A percentile compares a stretch with the other conserved stretches of the same genome.
Evolutionary conservation across 768 basidiomycete genomes (phyloP).

Genomic region (Kwoniella europaea): DNA sequence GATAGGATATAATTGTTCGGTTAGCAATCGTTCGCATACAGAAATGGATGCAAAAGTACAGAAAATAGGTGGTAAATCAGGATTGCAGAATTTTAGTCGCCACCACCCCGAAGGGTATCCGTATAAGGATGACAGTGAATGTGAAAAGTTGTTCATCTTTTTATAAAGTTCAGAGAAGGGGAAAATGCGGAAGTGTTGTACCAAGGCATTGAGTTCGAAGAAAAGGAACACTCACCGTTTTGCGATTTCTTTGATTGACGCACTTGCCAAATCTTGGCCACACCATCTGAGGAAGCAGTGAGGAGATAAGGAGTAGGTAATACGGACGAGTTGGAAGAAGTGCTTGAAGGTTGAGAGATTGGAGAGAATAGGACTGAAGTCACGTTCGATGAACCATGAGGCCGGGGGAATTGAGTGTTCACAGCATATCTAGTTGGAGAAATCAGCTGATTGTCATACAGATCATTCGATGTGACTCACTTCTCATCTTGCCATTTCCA

Average conservation of each 20-base stretch:
- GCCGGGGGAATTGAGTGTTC: conserved; percentile 86
- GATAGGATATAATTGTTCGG: background rate
- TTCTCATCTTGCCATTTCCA: conserved; percentile 79
- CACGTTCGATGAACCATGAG: conserved; percentile 73
- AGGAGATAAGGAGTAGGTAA: conserved; percentile 63
- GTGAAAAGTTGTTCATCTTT: conserved; percentile 55
- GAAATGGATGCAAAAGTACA: background rate
- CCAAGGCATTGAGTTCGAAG: conserved; percentile 7
- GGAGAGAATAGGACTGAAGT: conserved; percentile 75
- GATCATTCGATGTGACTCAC: conserved; percentile 52
- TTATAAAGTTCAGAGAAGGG: background rate
- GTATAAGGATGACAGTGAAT: conserved; percentile 52
- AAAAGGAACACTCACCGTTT: conserved; percentile 62
- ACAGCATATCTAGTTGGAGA: conserved; percentile 61
- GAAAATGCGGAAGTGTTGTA: background rate
- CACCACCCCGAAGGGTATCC: conserved; percentile 44
- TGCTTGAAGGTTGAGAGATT: conserved; percentile 17
- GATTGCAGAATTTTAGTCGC: conserved; percentile 58
- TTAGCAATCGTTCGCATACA: conserved; percentile 13
- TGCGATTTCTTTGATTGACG: conserved; percentile 62
- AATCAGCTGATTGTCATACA: background rate
- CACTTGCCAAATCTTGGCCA: conserved; percentile 80
- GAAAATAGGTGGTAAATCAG: conserved; percentile 38
- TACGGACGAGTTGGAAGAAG: conserved; percentile 32
- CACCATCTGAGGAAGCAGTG: conserved; percentile 70